These are phyloP conservation scores for Cryptococcus sp. DNA, from an alignment of 1,284 basidiomycete genomes.

Conservation along the genomic window DNA sequence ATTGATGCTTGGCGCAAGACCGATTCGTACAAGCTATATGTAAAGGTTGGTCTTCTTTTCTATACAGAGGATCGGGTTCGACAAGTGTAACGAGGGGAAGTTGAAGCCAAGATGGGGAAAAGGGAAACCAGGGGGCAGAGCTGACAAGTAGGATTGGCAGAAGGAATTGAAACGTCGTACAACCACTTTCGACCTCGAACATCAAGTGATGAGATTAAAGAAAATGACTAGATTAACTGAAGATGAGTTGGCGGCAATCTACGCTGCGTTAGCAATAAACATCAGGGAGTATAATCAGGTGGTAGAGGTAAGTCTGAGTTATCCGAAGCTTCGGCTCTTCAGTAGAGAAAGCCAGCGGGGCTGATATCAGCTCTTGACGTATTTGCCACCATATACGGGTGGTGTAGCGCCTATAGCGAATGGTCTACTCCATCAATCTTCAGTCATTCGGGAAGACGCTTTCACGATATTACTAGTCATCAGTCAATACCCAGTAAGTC, in stretches of 20 bases:
- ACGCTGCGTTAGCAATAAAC: slow-evolving; percentile 64
- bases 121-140: too few species aligned
- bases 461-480: slow-evolving; percentile 79
- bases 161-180: slow-evolving; percentile 50
- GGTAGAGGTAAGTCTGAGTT: slow-evolving; percentile 64
- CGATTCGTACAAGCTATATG: slow-evolving; percentile 60
- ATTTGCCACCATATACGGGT: slow-evolving; percentile 70
- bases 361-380: slow-evolving; percentile 64
- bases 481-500: slow-evolving; percentile 66
- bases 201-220: slow-evolving; percentile 67
- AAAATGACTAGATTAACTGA: slow-evolving; percentile 59
- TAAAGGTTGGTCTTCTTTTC: slow-evolving; percentile 51
- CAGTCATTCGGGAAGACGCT: slow-evolving; percentile 67
- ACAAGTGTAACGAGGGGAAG: too few species aligned
- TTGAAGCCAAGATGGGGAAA: background rate
- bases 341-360: too few species aligned
- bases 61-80: too few species aligned
- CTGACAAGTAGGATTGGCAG: slow-evolving; percentile 56
- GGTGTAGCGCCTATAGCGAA: slow-evolving; percentile 82
- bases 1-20: slow-evolving; percentile 77
- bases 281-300: slow-evolving; percentile 79
- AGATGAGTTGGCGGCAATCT: slow-evolving; percentile 68
- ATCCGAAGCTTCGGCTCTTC: background rate
- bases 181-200: slow-evolving; percentile 64
- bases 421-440: slow-evolving; percentile 81